Base-by-base conservation (phyloP, 2,329 filamentous ascomycete genomes). In the Fusarium verrucosum region DNA sequence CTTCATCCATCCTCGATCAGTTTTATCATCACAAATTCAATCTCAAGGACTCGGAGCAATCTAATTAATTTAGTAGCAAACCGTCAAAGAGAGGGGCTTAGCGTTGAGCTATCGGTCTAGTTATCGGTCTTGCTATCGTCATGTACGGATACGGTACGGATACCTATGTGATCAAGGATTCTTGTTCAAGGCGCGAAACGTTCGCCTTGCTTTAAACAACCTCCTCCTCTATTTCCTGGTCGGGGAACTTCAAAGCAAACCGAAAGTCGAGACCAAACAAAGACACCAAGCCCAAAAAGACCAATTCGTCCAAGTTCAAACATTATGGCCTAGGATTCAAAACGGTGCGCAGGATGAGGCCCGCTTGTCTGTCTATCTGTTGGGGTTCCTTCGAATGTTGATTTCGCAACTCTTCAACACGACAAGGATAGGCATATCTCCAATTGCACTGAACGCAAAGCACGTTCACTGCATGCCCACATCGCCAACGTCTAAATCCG, bases 291-390 rank as follows among this genome's bases (percentile, higher is more conserved):
- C 63, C 43, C 9, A 52, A 41, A 66, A 57, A 20, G 58, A 41
- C 63, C 50, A 56, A 60, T 60, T 23, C 33, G 42, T 57, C 40
- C 63, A 64, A 66, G 58, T 44, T 45, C 46, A 64, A 60, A 53
- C 49, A 44, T 50, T 36, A 46, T 42, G 23, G 54, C 49, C 63
- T 54, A 49, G 63, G 58, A 56, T 60, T 36, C 37, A 50, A 46
- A 45, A 59, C 42, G 45, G 49, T 41, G 25, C 32, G 38, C 22
- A 50, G 44, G 47, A 63, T 51, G 45, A 59, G 52, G 58, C 62
- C 52, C 58, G 46, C 62, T 52, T 49, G 43, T 66, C 54, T 59
- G 40, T 44, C 54, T 59, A 37, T 44, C 49, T 43, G 42, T 42
- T 51, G 32, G 62, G 51, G 44, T 46, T 57, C 35, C 40, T 49